These are phyloP conservation scores for Aeminium ludgeri DNA, from an alignment of 495 filamentous ascomycete genomes.

Conservation along the genomic window DNA sequence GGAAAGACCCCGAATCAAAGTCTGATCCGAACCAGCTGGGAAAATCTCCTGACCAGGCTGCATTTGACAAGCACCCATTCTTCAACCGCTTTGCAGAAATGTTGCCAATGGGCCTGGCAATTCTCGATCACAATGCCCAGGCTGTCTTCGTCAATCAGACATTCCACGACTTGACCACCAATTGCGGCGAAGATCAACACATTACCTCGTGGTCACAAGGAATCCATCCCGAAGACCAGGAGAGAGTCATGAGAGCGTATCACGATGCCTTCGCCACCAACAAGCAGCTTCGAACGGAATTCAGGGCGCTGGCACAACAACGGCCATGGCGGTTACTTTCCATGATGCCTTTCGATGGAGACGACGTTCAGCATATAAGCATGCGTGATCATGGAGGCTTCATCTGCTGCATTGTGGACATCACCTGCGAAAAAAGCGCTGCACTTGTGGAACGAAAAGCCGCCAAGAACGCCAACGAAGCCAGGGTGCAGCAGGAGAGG, in stretches of 20 bases:
- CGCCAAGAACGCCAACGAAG: constrained; percentile 21
- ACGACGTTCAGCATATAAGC: constrained; percentile 10
- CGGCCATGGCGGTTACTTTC: constrained; percentile 23
- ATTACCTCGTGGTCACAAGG: constrained; percentile 25
- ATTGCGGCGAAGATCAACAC: constrained; percentile 12
- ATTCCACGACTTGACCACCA: constrained; percentile 24
- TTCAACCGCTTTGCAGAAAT: constrained; percentile 24
- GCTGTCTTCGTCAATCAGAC: constrained; percentile 24
- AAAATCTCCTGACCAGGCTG: not conserved
- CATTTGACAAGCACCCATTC: constrained; percentile 17
- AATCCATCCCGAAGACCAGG: constrained; percentile 22
- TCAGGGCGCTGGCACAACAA: constrained; percentile 17
- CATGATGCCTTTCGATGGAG: constrained; percentile 19
- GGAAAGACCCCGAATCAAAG: too few relatives aligned
- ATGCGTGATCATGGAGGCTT: constrained; percentile 19
- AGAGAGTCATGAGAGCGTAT: constrained; percentile 22
- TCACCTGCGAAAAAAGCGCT: constrained; percentile 22
- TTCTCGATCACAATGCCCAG: constrained; percentile 22
- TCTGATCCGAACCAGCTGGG: not conserved
- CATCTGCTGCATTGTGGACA: constrained; percentile 24
- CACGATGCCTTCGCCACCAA: constrained; percentile 18
- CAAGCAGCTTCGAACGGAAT: constrained; percentile 20
- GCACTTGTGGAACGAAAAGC: constrained; percentile 21
- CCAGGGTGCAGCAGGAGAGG: constrained; percentile 24
- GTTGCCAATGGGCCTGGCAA: constrained; percentile 25